Percentiles rank a stretch among this genome's conserved stretches.
Conservation (phyloP, 495 filamentous ascomycete genomes). For the Penicillium bialowiezense region DNA sequence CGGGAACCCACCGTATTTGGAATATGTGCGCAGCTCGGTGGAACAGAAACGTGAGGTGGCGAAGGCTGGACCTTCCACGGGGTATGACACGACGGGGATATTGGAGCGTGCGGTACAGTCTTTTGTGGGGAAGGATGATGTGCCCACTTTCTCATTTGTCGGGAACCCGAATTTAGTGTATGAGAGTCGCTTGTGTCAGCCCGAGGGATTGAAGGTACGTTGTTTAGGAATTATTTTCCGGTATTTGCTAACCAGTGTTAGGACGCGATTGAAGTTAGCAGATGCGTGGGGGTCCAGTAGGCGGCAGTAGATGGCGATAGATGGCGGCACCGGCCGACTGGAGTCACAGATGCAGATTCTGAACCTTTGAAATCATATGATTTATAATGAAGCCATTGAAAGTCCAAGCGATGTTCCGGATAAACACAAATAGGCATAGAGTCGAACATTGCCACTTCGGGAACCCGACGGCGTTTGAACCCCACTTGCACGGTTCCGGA, state of each 20-base stretch:
- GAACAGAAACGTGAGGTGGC: constrained; percentile 33
- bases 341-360: no score
- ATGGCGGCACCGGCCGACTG: not conserved
- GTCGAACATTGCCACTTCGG: constrained; percentile 1
- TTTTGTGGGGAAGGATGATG: constrained; percentile 35
- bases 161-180: constrained; percentile 73
- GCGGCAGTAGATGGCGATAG: no score
- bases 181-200: constrained; percentile 60
- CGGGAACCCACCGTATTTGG: constrained; percentile 71
- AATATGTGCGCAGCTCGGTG: constrained; percentile 37
- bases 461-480: constrained; percentile 7
- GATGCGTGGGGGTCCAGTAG: constrained; percentile 58
- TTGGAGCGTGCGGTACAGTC: constrained; percentile 24
- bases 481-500: constrained; percentile 10
- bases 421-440: not conserved
- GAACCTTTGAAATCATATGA: no score
- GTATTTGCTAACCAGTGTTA: constrained; percentile 25
- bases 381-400: not conserved
- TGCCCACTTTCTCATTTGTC: constrained; percentile 41
- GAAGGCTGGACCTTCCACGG: constrained; percentile 27
- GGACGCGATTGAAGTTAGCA: constrained; percentile 73
- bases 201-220: constrained; percentile 44
- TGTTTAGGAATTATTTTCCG: not conserved
- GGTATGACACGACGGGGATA: constrained; percentile 30
- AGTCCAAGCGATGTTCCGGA: not conserved